Conservation (phyloP, 176 grass and related monocot species). For the Canna indica region DNA sequence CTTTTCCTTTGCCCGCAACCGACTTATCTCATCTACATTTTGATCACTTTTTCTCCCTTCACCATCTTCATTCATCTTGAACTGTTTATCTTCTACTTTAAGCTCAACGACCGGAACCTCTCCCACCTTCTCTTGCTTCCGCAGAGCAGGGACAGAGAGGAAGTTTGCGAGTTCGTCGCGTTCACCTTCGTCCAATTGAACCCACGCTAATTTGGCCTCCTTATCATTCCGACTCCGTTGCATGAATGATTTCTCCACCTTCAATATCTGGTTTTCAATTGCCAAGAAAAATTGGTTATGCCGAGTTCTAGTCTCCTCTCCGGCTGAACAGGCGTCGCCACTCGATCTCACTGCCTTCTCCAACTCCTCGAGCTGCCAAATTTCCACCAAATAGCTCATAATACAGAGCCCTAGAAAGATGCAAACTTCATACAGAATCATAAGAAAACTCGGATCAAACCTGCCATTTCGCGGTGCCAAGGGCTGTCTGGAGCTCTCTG, state of each 20-base stretch:
- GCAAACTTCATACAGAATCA: too few relatives aligned
- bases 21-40: background rate
- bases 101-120: constrained; percentile 24
- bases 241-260: constrained; percentile 59
- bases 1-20: background rate
- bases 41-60: background rate
- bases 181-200: constrained; percentile 62
- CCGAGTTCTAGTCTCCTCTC: constrained; percentile 58
- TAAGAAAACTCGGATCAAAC: background rate
- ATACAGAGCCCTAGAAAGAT: background rate
- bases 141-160: constrained; percentile 30
- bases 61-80: constrained; percentile 14
- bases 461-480: constrained; percentile 9
- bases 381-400: background rate
- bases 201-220: constrained; percentile 36
- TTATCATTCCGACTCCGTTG: constrained; percentile 39
- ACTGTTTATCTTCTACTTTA: constrained; percentile 28
- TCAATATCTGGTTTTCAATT: constrained; percentile 51
- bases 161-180: constrained; percentile 60
- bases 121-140: background rate
- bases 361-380: constrained; percentile 67
- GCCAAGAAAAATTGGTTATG: constrained; percentile 56
- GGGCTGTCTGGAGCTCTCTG: constrained; percentile 1
- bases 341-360: constrained; percentile 44
- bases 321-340: constrained; percentile 31